Evolutionary conservation across 108 stramenopile species (phyloP).

Genomic region (Nannochloropsis oceanica): DNA sequence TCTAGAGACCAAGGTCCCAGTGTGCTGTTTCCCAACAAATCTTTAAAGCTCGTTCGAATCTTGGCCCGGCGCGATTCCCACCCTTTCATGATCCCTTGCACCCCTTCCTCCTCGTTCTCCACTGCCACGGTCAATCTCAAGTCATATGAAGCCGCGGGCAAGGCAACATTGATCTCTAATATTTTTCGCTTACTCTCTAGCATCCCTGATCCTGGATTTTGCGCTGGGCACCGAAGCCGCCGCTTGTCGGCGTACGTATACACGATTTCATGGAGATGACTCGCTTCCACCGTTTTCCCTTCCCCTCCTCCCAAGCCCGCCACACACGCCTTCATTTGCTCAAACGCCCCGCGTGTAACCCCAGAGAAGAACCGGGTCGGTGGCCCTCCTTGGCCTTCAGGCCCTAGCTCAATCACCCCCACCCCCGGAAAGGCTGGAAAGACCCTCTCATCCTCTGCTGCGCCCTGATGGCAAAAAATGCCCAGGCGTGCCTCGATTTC

Average conservation of each 20-base stretch:
- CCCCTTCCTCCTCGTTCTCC: background rate
- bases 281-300: background rate
- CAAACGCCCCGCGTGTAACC: background rate
- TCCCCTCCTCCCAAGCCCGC: background rate
- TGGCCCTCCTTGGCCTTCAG: background rate
- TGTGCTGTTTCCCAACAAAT: slow-evolving; percentile 1
- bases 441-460: background rate
- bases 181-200: background rate
- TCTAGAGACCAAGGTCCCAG: slow-evolving; percentile 2
- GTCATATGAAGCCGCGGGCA: slow-evolving; percentile 28
- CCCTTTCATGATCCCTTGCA: background rate
- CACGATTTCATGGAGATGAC: background rate
- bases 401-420: background rate
- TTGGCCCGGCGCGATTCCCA: background rate
- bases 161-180: slow-evolving; percentile 2
- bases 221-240: background rate
- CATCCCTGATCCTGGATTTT: background rate
- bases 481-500: background rate
- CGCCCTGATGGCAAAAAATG: background rate
- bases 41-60: slow-evolving; percentile 3
- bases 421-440: background rate
- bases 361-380: background rate
- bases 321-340: background rate
- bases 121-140: slow-evolving; percentile 16
- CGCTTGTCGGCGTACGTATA: background rate